Evolutionary conservation across 331 rosid species (phyloP), one percentile per base, ranked within the genome.

Genomic region (Dryas integrifolia): DNA sequence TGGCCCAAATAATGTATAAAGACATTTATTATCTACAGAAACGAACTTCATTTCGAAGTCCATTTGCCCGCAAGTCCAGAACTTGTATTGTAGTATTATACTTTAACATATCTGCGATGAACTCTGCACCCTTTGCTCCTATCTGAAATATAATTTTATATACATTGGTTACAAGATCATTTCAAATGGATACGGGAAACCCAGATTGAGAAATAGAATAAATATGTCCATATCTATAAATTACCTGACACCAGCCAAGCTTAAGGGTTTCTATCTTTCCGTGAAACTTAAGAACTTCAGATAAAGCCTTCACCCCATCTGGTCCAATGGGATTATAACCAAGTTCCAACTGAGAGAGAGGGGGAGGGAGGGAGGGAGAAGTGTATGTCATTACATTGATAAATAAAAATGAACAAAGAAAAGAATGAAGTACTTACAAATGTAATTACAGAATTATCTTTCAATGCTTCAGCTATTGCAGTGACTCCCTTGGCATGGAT

Each of bases 241-340:
- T 85, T 82, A 94, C 98, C 98, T 94, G 94, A 85, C 98, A 94
- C 98, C 98, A 94, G 55, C 98, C 98, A 80, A 94, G 97, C 88
- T 89, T 94, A 21, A 94, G 98, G 77, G 81, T 86, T 76, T 84
- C 86, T 70, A 94, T 35, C 65, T 85, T 94, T 75, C 98, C 98
- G 61, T 89, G 90, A 77, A 94, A 94, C 79, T 94, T 94, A 44
- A 94, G 85, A 80, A 94, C 86, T 85, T 94, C 98, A 24, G 96
- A 87, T 75, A 94, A 80, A 70, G 87, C 90, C 82, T 89, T 82
- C 80, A 92, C 98, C 80, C 98, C 97, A 80, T 94, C 98, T 62
- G 96, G 88, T 73, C 98, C 98, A 72, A 91, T 82, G 82, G 98
- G 97, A 88, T 94, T 94, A 76, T 94, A 94, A 81, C 95, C 80